These are phyloP conservation scores for Nannochloropsis oceanica DNA, from an alignment of 108 stramenopile genomes.

Conservation along the genomic window DNA sequence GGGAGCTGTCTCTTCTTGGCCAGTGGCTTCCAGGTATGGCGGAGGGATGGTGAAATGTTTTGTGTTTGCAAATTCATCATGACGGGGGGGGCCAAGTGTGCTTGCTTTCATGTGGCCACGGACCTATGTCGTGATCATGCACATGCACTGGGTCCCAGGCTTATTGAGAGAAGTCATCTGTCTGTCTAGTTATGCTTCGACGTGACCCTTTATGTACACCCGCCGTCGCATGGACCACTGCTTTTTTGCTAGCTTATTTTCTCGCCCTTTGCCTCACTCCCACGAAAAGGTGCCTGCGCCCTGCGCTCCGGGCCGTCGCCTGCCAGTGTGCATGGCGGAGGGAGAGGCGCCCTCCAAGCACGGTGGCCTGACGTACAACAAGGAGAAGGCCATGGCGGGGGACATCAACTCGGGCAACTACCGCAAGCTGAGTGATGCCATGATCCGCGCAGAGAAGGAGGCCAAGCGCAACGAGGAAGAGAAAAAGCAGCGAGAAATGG, in stretches of 20 bases:
- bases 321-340: neutral
- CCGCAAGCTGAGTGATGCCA: neutral
- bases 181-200: too few species aligned
- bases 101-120: too few species aligned
- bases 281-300: neutral
- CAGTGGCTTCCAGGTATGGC: neutral
- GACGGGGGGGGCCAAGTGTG: too few species aligned
- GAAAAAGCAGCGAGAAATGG: neutral
- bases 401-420: neutral
- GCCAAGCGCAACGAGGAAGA: neutral
- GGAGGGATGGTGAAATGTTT: too few species aligned
- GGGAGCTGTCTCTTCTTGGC: neutral
- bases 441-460: neutral
- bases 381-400: neutral
- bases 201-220: too few species aligned
- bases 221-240: too few species aligned
- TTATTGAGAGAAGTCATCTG: too few species aligned
- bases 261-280: too few species aligned
- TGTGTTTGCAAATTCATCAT: too few species aligned
- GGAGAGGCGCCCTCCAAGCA: neutral
- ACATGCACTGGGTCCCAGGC: too few species aligned
- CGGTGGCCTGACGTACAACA: neutral
- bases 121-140: too few species aligned
- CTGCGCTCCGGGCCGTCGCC: neutral
- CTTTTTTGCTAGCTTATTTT: too few species aligned